These are phyloP conservation scores for Aspergillus fructus DNA, from an alignment of 2,329 filamentous ascomycete species.

Conservation along the genomic window DNA sequence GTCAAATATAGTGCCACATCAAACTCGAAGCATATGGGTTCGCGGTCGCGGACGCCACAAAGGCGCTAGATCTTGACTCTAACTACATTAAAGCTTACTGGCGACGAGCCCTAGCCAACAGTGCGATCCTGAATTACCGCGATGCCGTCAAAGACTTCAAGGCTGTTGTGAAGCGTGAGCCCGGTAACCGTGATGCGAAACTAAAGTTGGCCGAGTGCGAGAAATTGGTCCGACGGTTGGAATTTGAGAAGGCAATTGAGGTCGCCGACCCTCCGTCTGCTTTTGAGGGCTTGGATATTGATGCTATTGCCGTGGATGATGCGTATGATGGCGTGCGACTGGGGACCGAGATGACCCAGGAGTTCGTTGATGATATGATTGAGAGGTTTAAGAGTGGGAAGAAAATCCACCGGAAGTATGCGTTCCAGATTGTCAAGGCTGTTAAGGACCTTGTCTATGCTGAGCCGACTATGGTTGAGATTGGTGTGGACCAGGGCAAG, in stretches of 20 bases:
- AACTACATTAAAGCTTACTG: slow-evolving; percentile 95
- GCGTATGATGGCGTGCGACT: slow-evolving; percentile 82
- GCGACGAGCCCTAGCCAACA: slow-evolving; percentile 85
- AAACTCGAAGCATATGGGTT: slow-evolving; percentile 95
- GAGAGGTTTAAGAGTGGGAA: slow-evolving; percentile 94
- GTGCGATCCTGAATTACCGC: slow-evolving; percentile 83
- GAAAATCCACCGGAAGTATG: slow-evolving; percentile 93
- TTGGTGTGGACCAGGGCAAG: slow-evolving; percentile 73
- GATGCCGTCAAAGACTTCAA: slow-evolving; percentile 92
- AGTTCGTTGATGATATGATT: slow-evolving; percentile 98
- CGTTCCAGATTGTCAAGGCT: slow-evolving; percentile 90
- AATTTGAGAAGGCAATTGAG: slow-evolving; percentile 94
- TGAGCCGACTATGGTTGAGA: slow-evolving; percentile 96
- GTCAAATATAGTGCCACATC: slow-evolving; percentile 71
- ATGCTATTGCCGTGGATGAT: slow-evolving; percentile 77
- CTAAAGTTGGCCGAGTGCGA: slow-evolving; percentile 90
- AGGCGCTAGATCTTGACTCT: slow-evolving; percentile 85
- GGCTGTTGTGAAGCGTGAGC: slow-evolving; percentile 82
- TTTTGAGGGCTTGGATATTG: slow-evolving; percentile 84
- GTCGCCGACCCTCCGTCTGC: slow-evolving; percentile 89
- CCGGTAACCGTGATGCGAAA: slow-evolving; percentile 84
- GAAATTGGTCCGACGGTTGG: slow-evolving; percentile 86
- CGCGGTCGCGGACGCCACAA: slow-evolving; percentile 85
- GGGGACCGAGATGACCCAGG: slow-evolving; percentile 81
- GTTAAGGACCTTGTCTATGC: slow-evolving; percentile 87